Evolutionary conservation across 1,139 yeast species (phyloP).

Genomic region (Diutina mesorugosa): DNA sequence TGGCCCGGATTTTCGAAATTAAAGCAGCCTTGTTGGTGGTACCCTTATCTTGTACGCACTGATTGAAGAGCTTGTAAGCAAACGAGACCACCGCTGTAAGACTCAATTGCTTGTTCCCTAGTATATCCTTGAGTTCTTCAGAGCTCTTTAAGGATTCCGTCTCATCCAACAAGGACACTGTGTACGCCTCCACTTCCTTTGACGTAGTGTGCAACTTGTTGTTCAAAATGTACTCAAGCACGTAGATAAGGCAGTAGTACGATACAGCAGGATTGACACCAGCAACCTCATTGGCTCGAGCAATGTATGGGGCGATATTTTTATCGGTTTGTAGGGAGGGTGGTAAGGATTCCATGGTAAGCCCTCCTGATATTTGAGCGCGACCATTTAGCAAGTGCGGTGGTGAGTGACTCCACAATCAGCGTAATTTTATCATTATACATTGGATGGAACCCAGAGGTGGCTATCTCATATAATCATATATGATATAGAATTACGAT

Average conservation of each 20-base stretch:
- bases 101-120: slow-evolving; percentile 45
- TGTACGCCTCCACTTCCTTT: slow-evolving; percentile 41
- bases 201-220: slow-evolving; percentile 42
- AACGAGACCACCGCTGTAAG: slow-evolving; percentile 48
- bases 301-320: slow-evolving; percentile 28
- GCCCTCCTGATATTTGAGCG: background rate
- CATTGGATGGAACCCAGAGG: too few species aligned
- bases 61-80: slow-evolving; percentile 47
- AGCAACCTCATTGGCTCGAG: slow-evolving; percentile 39
- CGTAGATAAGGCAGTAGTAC: slow-evolving; percentile 48
- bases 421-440: background rate
- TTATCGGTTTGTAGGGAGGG: slow-evolving; percentile 17
- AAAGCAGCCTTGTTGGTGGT: slow-evolving; percentile 14
- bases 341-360: background rate
- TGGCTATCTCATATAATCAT: too few species aligned
- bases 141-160: slow-evolving; percentile 40
- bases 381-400: background rate
- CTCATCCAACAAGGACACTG: slow-evolving; percentile 46
- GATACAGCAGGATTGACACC: slow-evolving; percentile 39
- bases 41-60: slow-evolving; percentile 15
- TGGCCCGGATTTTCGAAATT: slow-evolving; percentile 20
- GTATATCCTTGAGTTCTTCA: slow-evolving; percentile 27
- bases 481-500: too few species aligned
- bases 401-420: background rate
- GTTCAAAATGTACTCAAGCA: slow-evolving; percentile 52